phyloP scores from a whole-genome alignment of 345 rosid genomes.

The Linum trigynum region DNA sequence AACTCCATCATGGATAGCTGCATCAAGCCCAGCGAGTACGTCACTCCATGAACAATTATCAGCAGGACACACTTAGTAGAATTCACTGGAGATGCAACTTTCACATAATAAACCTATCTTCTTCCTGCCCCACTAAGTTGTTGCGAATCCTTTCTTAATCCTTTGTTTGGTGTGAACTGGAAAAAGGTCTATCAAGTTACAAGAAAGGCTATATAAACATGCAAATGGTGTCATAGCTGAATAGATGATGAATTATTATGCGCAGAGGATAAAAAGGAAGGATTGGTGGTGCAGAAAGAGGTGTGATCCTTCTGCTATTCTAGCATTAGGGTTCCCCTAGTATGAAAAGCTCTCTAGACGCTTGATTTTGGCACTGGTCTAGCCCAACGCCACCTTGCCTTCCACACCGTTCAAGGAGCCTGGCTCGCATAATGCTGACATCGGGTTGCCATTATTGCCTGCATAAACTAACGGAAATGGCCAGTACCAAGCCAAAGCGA shows the following conservation, averaged over 20 bases:
- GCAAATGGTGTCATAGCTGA: not conserved
- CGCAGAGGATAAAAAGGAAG: too few relatives aligned
- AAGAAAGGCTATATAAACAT: too few relatives aligned
- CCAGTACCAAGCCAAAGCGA: not conserved
- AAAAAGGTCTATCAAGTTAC: too few relatives aligned
- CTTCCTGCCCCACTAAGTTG: too few relatives aligned
- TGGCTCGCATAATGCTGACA: not conserved
- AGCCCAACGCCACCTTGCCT: conserved; percentile 1
- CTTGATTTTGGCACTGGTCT: not conserved
- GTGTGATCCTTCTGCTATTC: too few relatives aligned
- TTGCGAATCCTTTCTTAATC: too few relatives aligned
- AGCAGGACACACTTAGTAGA: not conserved
- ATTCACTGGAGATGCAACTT: too few relatives aligned
- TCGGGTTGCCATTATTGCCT: not conserved
- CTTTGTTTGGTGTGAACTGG: too few relatives aligned
- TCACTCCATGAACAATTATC: not conserved
- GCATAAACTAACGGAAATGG: not conserved
- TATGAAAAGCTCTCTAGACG: too few relatives aligned
- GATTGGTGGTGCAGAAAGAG: too few relatives aligned
- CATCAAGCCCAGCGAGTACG: conserved; percentile 3
- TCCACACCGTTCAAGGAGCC: not conserved
- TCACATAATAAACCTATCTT: too few relatives aligned
- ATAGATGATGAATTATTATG: too few relatives aligned
- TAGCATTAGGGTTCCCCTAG: not conserved
- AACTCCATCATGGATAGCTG: conserved; percentile 2